Conservation (phyloP, 306 rosid genomes). For the Quercus aquifolioides region DNA sequence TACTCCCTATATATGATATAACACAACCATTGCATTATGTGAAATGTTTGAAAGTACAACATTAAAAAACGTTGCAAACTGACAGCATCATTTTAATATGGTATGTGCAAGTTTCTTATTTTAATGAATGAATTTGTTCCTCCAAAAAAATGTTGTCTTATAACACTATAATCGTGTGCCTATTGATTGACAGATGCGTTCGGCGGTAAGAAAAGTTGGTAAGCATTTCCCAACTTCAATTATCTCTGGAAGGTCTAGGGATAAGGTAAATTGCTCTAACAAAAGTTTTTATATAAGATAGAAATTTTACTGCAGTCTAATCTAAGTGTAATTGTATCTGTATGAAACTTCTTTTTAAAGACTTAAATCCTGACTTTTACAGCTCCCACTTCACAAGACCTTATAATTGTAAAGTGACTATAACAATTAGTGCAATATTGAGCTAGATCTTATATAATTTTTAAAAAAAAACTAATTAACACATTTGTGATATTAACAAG, state of each 20-base stretch:
- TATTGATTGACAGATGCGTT: constrained; percentile 41
- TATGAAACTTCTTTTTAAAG: accelerated
- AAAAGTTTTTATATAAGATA: no score
- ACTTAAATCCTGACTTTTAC: accelerated
- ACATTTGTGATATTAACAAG: background rate
- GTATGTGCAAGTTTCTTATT: no score
- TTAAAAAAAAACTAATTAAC: background rate
- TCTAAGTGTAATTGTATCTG: accelerated
- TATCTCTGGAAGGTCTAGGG: constrained; percentile 42
- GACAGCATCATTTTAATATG: no score
- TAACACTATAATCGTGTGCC: background rate
- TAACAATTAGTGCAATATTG: background rate
- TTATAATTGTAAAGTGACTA: no score
- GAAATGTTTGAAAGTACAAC: no score
- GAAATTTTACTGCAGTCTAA: no score
- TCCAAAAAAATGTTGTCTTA: background rate
- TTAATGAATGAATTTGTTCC: no score
- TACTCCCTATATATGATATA: no score
- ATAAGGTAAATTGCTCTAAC: constrained; percentile 37
- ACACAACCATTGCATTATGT: no score
- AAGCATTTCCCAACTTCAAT: constrained; percentile 48
- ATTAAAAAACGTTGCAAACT: no score
- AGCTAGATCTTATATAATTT: background rate
- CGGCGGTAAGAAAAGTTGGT: constrained; percentile 38
- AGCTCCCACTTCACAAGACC: accelerated